These are phyloP conservation scores for Protomyces lactucae-debilis DNA, from an alignment of 1,139 yeast species.

Conservation along the genomic window DNA sequence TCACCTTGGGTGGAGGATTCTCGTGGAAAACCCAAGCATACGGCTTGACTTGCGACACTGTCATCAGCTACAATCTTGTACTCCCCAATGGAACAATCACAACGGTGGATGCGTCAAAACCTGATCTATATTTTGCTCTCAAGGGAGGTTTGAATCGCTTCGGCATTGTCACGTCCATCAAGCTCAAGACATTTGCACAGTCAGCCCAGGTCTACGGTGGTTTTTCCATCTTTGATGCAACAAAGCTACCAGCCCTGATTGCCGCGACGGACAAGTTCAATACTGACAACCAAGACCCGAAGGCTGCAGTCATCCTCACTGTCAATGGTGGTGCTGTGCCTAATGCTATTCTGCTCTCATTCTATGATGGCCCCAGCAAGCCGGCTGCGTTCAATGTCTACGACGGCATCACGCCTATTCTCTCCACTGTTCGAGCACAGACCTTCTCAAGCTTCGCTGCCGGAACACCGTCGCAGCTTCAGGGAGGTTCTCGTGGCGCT, in stretches of 20 bases:
- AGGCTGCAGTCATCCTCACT: slow-evolving; percentile 6
- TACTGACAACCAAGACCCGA: background rate
- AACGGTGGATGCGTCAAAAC: background rate
- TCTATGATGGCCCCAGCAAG: slow-evolving; percentile 9
- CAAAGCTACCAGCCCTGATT: slow-evolving; percentile 3
- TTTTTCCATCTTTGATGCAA: background rate
- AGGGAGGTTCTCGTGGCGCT: slow-evolving; percentile 10
- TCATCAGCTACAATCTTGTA: slow-evolving; percentile 5
- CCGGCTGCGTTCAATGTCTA: slow-evolving; percentile 5
- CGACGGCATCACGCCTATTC: background rate
- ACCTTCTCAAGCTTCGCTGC: slow-evolving; percentile 1
- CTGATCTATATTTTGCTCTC: slow-evolving; percentile 18
- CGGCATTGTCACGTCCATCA: slow-evolving; percentile 16
- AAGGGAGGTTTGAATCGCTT: slow-evolving; percentile 15
- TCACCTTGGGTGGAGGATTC: slow-evolving; percentile 7
- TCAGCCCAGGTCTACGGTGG: slow-evolving; percentile 5
- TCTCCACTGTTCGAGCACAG: background rate
- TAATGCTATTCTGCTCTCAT: slow-evolving; percentile 3
- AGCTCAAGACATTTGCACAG: background rate
- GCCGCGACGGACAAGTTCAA: slow-evolving; percentile 4
- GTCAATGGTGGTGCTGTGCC: slow-evolving; percentile 5
- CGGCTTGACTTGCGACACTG: slow-evolving; percentile 12
- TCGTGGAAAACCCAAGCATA: slow-evolving; percentile 3
- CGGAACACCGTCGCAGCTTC: background rate
- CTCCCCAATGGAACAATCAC: slow-evolving; percentile 16